Conservation (phyloP, 1,284 basidiomycete genomes). For the Rhodotorula sp. region DNA sequence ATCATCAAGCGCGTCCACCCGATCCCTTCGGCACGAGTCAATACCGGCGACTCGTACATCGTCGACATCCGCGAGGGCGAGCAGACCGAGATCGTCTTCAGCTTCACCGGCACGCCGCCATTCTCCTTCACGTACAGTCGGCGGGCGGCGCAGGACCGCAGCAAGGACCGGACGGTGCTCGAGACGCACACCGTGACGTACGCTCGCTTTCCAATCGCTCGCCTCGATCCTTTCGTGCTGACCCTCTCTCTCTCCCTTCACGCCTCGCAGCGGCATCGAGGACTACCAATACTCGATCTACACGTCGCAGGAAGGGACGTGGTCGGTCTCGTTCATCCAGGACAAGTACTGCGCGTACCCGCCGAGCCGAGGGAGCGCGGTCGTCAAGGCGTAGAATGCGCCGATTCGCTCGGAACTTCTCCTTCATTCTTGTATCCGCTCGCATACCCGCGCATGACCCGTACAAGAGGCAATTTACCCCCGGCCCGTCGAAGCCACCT, state of each 20-base stretch:
- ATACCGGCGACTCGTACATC: conserved; percentile 73
- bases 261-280: conserved; percentile 63
- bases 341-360: conserved; percentile 82
- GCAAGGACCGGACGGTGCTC: conserved; percentile 38
- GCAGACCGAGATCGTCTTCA: conserved; percentile 74
- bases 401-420: too few species aligned
- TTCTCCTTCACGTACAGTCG: conserved; percentile 71
- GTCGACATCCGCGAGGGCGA: conserved; percentile 82
- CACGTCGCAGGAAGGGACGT: conserved; percentile 62
- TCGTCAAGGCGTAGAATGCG: too few species aligned
- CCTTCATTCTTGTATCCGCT: too few species aligned
- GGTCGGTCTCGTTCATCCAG: conserved; percentile 86
- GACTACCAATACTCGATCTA: conserved; percentile 73
- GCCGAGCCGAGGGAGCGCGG: background rate
- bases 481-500: too few species aligned
- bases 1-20: conserved; percentile 73
- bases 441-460: too few species aligned
- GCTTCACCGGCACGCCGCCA: conserved; percentile 82
- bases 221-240: conserved; percentile 51
- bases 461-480: too few species aligned
- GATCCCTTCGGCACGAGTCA: conserved; percentile 81
- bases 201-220: conserved; percentile 8
- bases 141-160: conserved; percentile 47
- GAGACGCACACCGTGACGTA: conserved; percentile 65
- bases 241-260: conserved; percentile 48